Evolutionary conservation across 768 basidiomycete genomes (phyloP).

Genomic region (Dictyophora rubrovolvata): DNA sequence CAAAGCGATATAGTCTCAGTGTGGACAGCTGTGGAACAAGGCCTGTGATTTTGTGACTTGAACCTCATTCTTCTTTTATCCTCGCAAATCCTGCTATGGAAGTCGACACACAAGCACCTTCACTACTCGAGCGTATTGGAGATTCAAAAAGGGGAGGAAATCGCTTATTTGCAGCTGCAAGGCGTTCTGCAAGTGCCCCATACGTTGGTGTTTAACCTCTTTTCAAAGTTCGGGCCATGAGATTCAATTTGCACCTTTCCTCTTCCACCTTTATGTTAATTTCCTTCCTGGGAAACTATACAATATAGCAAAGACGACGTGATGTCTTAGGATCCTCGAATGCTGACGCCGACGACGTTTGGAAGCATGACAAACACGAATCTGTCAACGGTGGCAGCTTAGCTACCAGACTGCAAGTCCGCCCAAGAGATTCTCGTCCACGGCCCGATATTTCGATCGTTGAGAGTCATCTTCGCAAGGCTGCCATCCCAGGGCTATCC

Average conservation of each 20-base stretch:
- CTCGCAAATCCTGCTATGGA: not conserved
- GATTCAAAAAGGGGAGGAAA: constrained; percentile 4
- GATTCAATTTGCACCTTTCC: not conserved
- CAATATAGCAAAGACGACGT: constrained; percentile 4
- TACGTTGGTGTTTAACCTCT: constrained; percentile 9
- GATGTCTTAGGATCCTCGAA: constrained; percentile 7
- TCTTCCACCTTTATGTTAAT: not conserved
- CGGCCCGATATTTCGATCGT: constrained; percentile 2
- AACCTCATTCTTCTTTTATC: not conserved
- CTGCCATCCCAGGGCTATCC: not conserved
- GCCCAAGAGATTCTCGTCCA: not conserved
- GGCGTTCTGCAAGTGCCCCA: constrained; percentile 9
- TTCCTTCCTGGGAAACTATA: not conserved
- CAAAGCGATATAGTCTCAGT: too few species aligned
- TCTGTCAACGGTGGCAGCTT: not conserved
- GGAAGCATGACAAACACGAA: constrained; percentile 10
- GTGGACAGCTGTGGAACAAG: not conserved
- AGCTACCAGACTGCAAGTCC: constrained; percentile 1
- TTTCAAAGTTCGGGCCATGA: not conserved
- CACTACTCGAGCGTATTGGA: constrained; percentile 7
- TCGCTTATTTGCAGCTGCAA: not conserved
- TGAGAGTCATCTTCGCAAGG: not conserved
- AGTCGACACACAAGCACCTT: constrained; percentile 5
- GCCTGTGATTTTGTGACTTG: not conserved
- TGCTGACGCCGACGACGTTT: constrained; percentile 6